Base-by-base conservation (phyloP, 139 green algal species). In the Chlorella sp. region DNA sequence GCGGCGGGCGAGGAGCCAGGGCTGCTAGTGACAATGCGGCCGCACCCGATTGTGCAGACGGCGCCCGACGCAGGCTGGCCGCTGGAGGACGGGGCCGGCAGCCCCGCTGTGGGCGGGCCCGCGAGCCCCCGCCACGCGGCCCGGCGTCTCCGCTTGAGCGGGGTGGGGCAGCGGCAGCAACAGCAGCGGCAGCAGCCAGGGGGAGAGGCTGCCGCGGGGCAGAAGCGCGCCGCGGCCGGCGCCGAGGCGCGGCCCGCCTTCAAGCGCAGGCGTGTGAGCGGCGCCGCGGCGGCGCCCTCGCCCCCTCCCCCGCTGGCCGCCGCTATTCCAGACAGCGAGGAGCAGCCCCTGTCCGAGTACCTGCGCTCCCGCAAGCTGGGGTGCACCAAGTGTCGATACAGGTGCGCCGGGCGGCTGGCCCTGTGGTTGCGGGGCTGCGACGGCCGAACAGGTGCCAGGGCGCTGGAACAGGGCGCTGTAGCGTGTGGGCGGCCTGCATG, bases 361-460 rank as follows among this genome's bases (percentile, higher is more conserved):
- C 46, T 66, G 38, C 69, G 69, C 69, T 67, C 67, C 27, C 38
- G 38, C 38, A 25, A 6, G 29, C 53, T 53, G 53, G 69, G 69
- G 17, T 75, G 69, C 69, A 75, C 53, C 69, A 75, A 66, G 69
- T 75, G 69, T 53, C 51, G 69, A 1, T 75, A 53, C 14, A 75
- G 69, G 53, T 12, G n/a, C n/a, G n/a, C n/a, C n/a, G n/a, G n/a
- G n/a, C n/a, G n/a, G n/a, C n/a, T n/a, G n/a, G n/a, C n/a, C n/a
- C n/a, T n/a, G n/a, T n/a, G n/a, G n/a, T n/a, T n/a, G n/a, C n/a
- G n/a, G n/a, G n/a, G n/a, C n/a, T n/a, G n/a, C n/a, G n/a, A n/a
- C n/a, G n/a, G n/a, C n/a, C n/a, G n/a, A n/a, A n/a, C n/a, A n/a
- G n/a, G n/a, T n/a, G n/a, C n/a, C n/a, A n/a, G n/a, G n/a, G n/a